Conservation (phyloP, 441 rosid genomes). For the Raphanus hybrid region DNA sequence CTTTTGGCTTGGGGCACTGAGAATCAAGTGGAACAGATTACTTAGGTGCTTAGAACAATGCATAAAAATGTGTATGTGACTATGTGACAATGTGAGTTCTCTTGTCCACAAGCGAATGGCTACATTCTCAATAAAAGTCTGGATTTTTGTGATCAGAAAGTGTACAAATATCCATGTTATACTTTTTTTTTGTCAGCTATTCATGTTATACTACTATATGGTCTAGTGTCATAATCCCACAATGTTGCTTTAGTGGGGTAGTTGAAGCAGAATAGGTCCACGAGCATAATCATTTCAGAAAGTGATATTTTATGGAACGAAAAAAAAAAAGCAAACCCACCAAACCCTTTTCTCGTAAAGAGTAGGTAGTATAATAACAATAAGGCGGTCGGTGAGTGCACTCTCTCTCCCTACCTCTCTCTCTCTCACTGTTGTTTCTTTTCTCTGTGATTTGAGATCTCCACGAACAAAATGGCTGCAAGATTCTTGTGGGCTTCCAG, state of each 20-base stretch:
- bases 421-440: background rate
- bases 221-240: conserved; percentile 27
- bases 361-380: conserved; percentile 30
- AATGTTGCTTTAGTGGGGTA: conserved; percentile 10
- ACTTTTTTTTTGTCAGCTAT: too few relatives aligned
- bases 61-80: too few relatives aligned
- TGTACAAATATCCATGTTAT: too few relatives aligned
- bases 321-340: conserved; percentile 35
- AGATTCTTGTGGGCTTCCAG: conserved; percentile 84
- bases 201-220: too few relatives aligned
- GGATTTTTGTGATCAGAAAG: too few relatives aligned
- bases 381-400: conserved; percentile 40
- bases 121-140: too few relatives aligned
- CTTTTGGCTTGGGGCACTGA: too few relatives aligned
- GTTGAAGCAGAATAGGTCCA: conserved; percentile 27
- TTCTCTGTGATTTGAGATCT: conserved; percentile 23
- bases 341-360: conserved; percentile 38
- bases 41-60: conserved; percentile 71
- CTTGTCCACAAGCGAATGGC: too few relatives aligned
- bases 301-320: conserved; percentile 19
- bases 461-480: conserved; percentile 58
- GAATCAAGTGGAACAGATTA: conserved; percentile 79
- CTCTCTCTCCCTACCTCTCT: background rate
- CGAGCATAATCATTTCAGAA: conserved; percentile 21
- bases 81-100: too few relatives aligned